Evolutionary conservation across 2,329 filamentous ascomycete species (phyloP).

Genomic region (Herpotrichia juniperi): DNA sequence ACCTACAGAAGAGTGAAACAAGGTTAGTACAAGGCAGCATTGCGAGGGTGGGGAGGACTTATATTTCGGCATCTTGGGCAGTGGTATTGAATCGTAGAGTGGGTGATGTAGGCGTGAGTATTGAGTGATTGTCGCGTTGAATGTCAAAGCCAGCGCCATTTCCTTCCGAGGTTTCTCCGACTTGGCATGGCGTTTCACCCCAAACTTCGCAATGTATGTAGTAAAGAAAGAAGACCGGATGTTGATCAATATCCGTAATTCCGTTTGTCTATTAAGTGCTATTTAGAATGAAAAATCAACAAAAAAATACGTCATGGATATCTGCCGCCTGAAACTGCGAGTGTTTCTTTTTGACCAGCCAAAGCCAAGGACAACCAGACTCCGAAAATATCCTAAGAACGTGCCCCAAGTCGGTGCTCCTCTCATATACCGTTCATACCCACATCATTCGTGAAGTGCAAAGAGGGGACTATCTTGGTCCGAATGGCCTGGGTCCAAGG

Average conservation of each 20-base stretch:
- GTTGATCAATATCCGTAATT: not conserved
- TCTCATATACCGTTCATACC: not conserved
- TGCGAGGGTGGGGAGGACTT: slow-evolving; percentile 51
- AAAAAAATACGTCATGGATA: slow-evolving; percentile 1
- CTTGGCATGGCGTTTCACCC: not conserved
- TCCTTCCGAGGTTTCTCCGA: not conserved
- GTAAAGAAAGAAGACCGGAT: too few relatives aligned
- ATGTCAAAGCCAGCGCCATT: not conserved
- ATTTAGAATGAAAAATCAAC: not conserved
- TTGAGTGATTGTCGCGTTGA: not conserved
- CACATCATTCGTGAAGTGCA: not conserved
- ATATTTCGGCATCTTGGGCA: slow-evolving; percentile 78
- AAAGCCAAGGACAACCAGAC: not conserved
- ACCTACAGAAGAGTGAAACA: slow-evolving; percentile 72
- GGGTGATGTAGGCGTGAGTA: not conserved
- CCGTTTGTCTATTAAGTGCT: not conserved
- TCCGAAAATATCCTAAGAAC: not conserved
- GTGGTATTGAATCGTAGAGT: not conserved
- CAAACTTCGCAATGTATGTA: too few relatives aligned
- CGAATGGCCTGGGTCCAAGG: slow-evolving; percentile 74
- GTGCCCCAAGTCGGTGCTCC: not conserved
- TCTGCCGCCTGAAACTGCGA: not conserved
- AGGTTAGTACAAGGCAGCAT: slow-evolving; percentile 19
- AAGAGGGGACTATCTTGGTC: slow-evolving; percentile 21
- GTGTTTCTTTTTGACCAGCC: not conserved